Evolutionary conservation across 2,329 filamentous ascomycete genomes (phyloP).

Genomic region (Beauveria scarabaeidicola): DNA sequence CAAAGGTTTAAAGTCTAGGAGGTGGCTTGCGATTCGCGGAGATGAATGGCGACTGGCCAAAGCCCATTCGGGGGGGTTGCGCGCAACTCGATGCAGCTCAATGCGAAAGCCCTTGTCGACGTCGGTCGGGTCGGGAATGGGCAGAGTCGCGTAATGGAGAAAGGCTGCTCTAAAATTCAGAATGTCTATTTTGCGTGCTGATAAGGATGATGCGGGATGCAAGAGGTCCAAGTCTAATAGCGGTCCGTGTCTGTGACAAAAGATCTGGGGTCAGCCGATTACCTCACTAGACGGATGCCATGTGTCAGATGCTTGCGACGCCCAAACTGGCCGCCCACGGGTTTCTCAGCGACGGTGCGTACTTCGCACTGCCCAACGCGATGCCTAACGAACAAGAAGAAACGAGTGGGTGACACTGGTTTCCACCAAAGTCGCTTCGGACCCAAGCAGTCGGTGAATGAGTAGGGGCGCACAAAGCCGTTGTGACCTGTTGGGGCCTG

Average conservation of each 20-base stretch:
- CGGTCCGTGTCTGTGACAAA: neutral
- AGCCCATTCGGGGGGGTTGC: neutral
- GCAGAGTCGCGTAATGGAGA: neutral
- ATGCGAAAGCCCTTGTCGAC: neutral
- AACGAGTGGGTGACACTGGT: neutral
- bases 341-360: neutral
- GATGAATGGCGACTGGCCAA: neutral
- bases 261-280: constrained; percentile 5
- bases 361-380: neutral
- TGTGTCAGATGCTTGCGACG: constrained; percentile 1
- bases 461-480: neutral
- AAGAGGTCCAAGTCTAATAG: neutral
- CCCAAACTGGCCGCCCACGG: neutral
- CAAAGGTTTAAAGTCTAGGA: neutral
- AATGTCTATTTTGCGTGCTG: neutral
- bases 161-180: neutral
- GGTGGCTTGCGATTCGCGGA: neutral
- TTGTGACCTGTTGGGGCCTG: neutral
- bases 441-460: neutral
- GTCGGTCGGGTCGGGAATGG: neutral
- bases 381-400: neutral
- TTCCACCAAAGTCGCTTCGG: neutral
- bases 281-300: neutral
- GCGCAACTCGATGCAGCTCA: neutral
- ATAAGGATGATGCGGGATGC: neutral